A percentile compares a stretch with the other conserved stretches of the same genome.
These are phyloP conservation scores for Pulicaria dysenterica DNA, from an alignment of 129 eudicot species.

Conservation along the genomic window DNA sequence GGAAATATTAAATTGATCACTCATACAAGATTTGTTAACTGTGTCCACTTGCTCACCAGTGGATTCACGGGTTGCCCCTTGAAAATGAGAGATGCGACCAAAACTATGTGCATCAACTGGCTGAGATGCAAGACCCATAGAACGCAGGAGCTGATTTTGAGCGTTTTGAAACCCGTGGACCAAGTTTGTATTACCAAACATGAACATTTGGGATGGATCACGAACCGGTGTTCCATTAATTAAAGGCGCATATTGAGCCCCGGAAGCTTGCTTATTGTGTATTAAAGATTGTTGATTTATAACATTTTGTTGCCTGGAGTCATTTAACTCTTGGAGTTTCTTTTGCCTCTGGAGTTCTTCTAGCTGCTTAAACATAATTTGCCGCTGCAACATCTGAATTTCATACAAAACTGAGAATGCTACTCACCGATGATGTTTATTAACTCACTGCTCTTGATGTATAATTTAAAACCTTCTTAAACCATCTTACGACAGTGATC, in stretches of 20 bases:
- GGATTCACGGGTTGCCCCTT: slow-evolving; percentile 51
- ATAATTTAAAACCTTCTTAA: slow-evolving; percentile 3
- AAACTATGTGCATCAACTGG: slow-evolving; percentile 49
- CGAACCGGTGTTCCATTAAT: slow-evolving; percentile 56
- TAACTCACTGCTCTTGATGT: slow-evolving; percentile 11
- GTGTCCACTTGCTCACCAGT: slow-evolving; percentile 35
- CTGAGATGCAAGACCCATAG: slow-evolving; percentile 46
- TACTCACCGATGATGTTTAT: slow-evolving; percentile 36
- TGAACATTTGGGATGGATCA: slow-evolving; percentile 57
- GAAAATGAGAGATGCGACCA: slow-evolving; percentile 48
- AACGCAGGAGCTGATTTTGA: slow-evolving; percentile 40
- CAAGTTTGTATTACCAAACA: slow-evolving; percentile 49
- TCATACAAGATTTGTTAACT: slow-evolving; percentile 28
- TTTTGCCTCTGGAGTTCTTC: slow-evolving; percentile 77
- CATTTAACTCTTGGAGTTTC: slow-evolving; percentile 64
- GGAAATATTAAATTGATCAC: slow-evolving; percentile 38
- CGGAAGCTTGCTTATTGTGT: slow-evolving; percentile 47
- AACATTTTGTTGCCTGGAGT: slow-evolving; percentile 51
- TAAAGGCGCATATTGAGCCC: slow-evolving; percentile 44
- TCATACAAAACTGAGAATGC: slow-evolving; percentile 39
- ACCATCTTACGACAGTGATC: background rate
- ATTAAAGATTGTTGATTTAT: slow-evolving; percentile 52
- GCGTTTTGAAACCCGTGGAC: slow-evolving; percentile 54
- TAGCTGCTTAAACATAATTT: slow-evolving; percentile 71
- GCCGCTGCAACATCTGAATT: slow-evolving; percentile 79